These are phyloP conservation scores for Tetramitus jugosus DNA, from an alignment of 208 protist genomes.

Conservation along the genomic window DNA sequence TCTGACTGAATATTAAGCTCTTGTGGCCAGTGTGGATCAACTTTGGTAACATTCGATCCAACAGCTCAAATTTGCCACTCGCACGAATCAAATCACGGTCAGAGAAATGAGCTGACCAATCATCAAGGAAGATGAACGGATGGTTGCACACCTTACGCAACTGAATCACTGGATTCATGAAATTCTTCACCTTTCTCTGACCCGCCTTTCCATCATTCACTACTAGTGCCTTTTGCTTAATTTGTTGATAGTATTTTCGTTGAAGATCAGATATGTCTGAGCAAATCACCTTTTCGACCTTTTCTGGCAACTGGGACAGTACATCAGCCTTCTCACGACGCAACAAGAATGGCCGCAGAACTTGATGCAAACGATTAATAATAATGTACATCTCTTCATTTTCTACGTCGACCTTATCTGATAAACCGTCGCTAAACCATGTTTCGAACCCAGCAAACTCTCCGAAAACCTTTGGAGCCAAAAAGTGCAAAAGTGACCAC, in stretches of 20 bases:
- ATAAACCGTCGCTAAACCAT: constrained; percentile 35
- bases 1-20: constrained; percentile 36
- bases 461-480: constrained; percentile 44
- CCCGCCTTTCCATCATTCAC: background rate
- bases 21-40: background rate
- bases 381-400: constrained; percentile 31
- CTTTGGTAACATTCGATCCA: constrained; percentile 45
- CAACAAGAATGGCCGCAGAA: constrained; percentile 74
- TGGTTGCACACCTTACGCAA: constrained; percentile 27
- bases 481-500: constrained; percentile 49
- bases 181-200: background rate
- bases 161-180: constrained; percentile 17
- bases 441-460: constrained; percentile 35
- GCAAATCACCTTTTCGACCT: constrained; percentile 36
- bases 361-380: constrained; percentile 51
- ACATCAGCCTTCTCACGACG: constrained; percentile 69
- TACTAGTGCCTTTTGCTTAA: background rate
- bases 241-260: background rate
- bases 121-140: background rate
- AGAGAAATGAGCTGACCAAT: too few species aligned
- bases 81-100: constrained; percentile 30
- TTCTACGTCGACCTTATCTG: constrained; percentile 9
- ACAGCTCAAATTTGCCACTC: constrained; percentile 51
- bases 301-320: constrained; percentile 57
- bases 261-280: background rate